Evolutionary conservation across 805 yeast species (phyloP), one percentile per base, ranked within the genome.

Genomic region (Sugiyamaella mastotermitis): DNA sequence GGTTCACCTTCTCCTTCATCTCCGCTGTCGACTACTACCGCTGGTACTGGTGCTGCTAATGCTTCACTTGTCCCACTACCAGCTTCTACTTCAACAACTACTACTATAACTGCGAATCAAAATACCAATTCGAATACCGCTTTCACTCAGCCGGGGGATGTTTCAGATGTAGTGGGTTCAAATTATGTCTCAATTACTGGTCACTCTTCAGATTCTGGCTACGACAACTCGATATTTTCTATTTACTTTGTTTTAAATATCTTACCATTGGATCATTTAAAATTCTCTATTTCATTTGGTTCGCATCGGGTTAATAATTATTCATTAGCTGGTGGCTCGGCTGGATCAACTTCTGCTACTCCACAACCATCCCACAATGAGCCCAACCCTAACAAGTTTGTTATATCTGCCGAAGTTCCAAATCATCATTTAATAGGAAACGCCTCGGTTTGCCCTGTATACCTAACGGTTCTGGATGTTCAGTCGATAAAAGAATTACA

Each of bases 311-410:
- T 33, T 17, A 18, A 18, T 14, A 14, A 29, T n/a, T 31, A 22
- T 33, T 13, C 34, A 22, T 95, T 85, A 64, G 69, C 84, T 54
- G 95, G 95, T n/a, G n/a, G n/a, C n/a, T n/a, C n/a, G n/a, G 14
- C 94, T 84, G 41, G 86, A 72, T 21, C 30, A 10, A 11, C 37
- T 37, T 21, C 20, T 9, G 28, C 40, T 6, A 29, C 32, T 10
- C 31, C 23, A 9, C 31, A 10, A 3, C 31, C 3, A 19, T 27
- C 6, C 31, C 31, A 3, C 31, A n/a, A 31, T 14, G 13, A 19
- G 5, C n/a, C 10, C 21, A 34, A n/a, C 18, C 30, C 42, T n/a
- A 20, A 37, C 39, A 40, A 45, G 25, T 38, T 23, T 30, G 20
- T 26, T 11, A 25, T 45, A 16, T 31, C 42, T 17, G 41, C 23